Conservation (phyloP, 176 grass and related monocot species). For the Avena atlantica region DNA sequence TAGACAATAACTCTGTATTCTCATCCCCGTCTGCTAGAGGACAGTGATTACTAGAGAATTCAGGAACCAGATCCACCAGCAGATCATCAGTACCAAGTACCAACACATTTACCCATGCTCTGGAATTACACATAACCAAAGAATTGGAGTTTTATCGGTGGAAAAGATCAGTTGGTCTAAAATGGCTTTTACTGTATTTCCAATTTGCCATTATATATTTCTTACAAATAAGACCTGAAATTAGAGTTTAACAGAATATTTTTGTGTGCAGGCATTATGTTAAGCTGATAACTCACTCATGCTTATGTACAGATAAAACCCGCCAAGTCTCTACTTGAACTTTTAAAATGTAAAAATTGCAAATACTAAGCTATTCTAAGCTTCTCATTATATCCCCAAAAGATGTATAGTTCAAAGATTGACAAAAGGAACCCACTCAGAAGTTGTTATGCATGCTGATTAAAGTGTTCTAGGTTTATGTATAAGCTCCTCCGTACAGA, state of each 20-base stretch:
- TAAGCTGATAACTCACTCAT: not conserved
- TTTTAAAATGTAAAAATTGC: conserved; percentile 27
- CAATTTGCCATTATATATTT: not conserved
- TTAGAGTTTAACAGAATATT: not conserved
- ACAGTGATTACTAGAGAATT: not conserved
- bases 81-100: not conserved
- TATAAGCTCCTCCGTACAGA: not conserved
- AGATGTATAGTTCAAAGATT: not conserved
- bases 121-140: conserved; percentile 3
- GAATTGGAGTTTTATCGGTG: not conserved
- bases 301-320: not conserved
- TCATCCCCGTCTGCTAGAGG: not conserved
- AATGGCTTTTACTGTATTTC: not conserved
- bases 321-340: conserved; percentile 1
- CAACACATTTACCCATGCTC: not conserved
- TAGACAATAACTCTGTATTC: conserved; percentile 10
- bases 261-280: not conserved
- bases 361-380: not conserved
- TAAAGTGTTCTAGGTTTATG: not conserved
- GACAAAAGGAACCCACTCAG: not conserved
- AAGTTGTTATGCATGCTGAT: not conserved
- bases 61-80: not conserved
- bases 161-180: not conserved
- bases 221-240: not conserved
- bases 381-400: not conserved